Evolutionary conservation across 805 yeast species (phyloP), one percentile per base, ranked within the genome.

Genomic region (Yarrowia phangngaensis): DNA sequence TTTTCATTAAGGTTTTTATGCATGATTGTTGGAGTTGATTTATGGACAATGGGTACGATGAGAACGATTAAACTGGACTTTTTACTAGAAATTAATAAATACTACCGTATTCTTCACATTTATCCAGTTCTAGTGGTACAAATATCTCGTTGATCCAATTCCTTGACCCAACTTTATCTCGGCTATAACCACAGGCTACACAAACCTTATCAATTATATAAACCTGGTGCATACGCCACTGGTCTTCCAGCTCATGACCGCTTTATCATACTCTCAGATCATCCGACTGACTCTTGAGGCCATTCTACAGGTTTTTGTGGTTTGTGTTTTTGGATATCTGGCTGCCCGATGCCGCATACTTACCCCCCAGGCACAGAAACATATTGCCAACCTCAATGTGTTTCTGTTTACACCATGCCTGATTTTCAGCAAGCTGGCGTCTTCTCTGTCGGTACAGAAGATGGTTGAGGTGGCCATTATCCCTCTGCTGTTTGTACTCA

Each of bases 371-470:
- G 86, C 83, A n/a, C 95, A 88, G 58, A 86, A 84, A 61, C 73
- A 76, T 32, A 73, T 90, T 15, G 80, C 92, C 4, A 69, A 74
- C 51, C 71, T 90, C 47, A 90, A 90, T 61, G 97, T 92, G 27
- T 90, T 86, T 66, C 69, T 90, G 46, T 90, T 92, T 70, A 92
- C 97, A 15, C 97, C 98, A 6, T 89, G 95, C 57, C 77, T 90
- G 71, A 88, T 90, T 58, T 92, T 90, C 66, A 75, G 86, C 55
- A 92, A 92, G 54, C 66, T 79, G 59, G 84, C 82, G 1, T 72
- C 77, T 16, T 69, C 78, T 8, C 68, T 92, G 36, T 81, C 92
- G 5, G 65, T 89, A 53, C 73, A 79, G 56, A 89, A 87, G 60
- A 74, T 92, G 59, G 61, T 81, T 30, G 97, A 90, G 60, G 76